Percentiles rank a stretch among this genome's conserved stretches.
phyloP scores from a whole-genome alignment of 75 land plant species.

The Pinus tabuliformis region DNA sequence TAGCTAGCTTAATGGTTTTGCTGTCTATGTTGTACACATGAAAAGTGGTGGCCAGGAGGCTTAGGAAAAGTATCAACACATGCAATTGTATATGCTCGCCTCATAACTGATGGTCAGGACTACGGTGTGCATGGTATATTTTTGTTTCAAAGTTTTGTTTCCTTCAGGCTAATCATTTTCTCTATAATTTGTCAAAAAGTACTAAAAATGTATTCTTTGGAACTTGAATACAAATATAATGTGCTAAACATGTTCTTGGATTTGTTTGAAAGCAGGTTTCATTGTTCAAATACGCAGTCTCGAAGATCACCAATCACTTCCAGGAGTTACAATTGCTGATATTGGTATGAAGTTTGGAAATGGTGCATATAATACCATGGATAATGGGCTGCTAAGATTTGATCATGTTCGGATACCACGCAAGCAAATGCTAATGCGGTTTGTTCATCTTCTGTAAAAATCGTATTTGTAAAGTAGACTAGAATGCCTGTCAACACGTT shows the following conservation, averaged over 20 bases:
- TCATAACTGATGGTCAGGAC: constrained; percentile 79
- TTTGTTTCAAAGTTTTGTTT: background rate
- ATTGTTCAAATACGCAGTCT: constrained; percentile 91
- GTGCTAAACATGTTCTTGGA: background rate
- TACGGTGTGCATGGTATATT: constrained; percentile 86
- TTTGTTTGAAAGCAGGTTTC: constrained; percentile 59
- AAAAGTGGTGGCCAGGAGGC: constrained; percentile 99
- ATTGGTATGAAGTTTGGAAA: constrained; percentile 98
- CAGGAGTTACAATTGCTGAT: constrained; percentile 93
- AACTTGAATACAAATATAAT: background rate
- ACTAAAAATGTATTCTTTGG: background rate
- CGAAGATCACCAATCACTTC: constrained; percentile 88
- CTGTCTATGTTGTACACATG: constrained; percentile 4
- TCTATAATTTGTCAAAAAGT: background rate
- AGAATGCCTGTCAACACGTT: no score
- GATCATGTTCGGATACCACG: constrained; percentile 96
- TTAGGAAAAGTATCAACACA: constrained; percentile 97
- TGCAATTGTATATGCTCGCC: constrained; percentile 94
- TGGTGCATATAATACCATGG: constrained; percentile 96
- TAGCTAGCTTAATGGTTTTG: background rate
- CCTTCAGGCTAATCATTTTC: background rate
- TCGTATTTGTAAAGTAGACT: no score
- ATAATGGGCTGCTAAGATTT: constrained; percentile 89
- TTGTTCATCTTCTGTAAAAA: background rate
- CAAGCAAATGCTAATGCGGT: constrained; percentile 95